Percentiles rank a stretch among this genome's conserved stretches.
Conservation (phyloP, 176 grass and related monocot species). For the Oryza officinalis region DNA sequence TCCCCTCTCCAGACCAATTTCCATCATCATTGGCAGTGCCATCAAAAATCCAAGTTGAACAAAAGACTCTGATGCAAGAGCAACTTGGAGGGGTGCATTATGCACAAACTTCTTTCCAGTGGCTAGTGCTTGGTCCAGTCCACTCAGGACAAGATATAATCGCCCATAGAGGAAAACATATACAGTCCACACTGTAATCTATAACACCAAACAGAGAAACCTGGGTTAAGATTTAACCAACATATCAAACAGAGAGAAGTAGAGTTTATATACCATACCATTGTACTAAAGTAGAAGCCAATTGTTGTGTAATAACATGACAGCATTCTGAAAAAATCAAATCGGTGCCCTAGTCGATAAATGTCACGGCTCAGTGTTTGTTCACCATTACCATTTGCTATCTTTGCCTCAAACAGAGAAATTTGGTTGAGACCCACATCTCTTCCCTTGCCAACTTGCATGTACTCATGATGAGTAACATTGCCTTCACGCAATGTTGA, state of each 20-base stretch:
- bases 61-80: slow-evolving; percentile 92
- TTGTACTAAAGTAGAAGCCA: slow-evolving; percentile 95
- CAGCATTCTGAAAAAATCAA: slow-evolving; percentile 98
- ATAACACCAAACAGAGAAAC: slow-evolving; percentile 24
- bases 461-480: slow-evolving; percentile 99
- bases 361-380: slow-evolving; percentile 97
- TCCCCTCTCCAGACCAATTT: slow-evolving; percentile 92
- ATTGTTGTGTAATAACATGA: slow-evolving; percentile 97
- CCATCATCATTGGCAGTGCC: slow-evolving; percentile 99
- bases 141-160: slow-evolving; percentile 93
- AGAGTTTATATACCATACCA: slow-evolving; percentile 54
- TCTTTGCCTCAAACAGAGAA: slow-evolving; percentile 96
- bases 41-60: slow-evolving; percentile 96
- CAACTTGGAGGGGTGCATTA: slow-evolving; percentile 87
- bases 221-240: background rate
- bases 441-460: slow-evolving; percentile 99
- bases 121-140: slow-evolving; percentile 76
- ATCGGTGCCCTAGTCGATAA: slow-evolving; percentile 90
- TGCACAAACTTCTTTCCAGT: slow-evolving; percentile 82
- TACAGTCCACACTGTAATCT: slow-evolving; percentile 90
- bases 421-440: slow-evolving; percentile 99
- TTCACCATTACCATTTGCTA: slow-evolving; percentile 97
- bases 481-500: slow-evolving; percentile 98
- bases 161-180: slow-evolving; percentile 99
- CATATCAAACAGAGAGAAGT: background rate